These are phyloP conservation scores for Torulaspora maleeae DNA, from an alignment of 805 yeast genomes.

Conservation along the genomic window DNA sequence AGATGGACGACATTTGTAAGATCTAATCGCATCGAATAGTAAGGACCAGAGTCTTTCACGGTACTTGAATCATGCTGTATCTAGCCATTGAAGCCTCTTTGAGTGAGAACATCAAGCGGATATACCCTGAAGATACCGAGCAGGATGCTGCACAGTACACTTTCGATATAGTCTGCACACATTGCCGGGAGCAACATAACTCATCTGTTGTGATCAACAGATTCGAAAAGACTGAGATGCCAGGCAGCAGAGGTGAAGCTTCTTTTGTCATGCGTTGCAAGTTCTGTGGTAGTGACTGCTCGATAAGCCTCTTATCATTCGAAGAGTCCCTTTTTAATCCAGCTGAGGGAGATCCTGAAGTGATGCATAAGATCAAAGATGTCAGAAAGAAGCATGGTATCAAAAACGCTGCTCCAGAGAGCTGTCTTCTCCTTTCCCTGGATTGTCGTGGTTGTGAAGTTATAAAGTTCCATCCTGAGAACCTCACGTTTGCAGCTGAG, in stretches of 20 bases:
- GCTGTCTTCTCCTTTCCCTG: constrained; percentile 52
- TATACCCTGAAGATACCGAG: constrained; percentile 57
- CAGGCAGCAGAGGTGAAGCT: constrained; percentile 77
- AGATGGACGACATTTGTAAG: not conserved
- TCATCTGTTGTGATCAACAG: constrained; percentile 66
- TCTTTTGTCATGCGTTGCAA: constrained; percentile 75
- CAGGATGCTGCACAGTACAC: constrained; percentile 67
- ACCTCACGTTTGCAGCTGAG: constrained; percentile 23
- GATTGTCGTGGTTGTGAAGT: constrained; percentile 86
- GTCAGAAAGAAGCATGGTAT: constrained; percentile 31
- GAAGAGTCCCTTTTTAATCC: constrained; percentile 26
- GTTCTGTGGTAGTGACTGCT: constrained; percentile 44
- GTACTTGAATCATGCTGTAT: constrained; percentile 25
- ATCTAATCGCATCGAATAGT: not conserved
- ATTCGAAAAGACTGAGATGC: constrained; percentile 57
- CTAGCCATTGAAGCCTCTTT: constrained; percentile 25
- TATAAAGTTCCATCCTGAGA: constrained; percentile 56
- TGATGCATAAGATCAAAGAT: constrained; percentile 15
- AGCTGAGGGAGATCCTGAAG: constrained; percentile 12
- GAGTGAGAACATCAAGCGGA: constrained; percentile 47
- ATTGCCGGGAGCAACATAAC: constrained; percentile 72
- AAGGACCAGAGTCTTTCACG: not conserved
- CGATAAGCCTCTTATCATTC: constrained; percentile 24
- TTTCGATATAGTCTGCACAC: constrained; percentile 68
- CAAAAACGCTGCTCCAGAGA: constrained; percentile 16